phyloP scores from a whole-genome alignment of 1,139 yeast genomes.

The Candida sojae region DNA sequence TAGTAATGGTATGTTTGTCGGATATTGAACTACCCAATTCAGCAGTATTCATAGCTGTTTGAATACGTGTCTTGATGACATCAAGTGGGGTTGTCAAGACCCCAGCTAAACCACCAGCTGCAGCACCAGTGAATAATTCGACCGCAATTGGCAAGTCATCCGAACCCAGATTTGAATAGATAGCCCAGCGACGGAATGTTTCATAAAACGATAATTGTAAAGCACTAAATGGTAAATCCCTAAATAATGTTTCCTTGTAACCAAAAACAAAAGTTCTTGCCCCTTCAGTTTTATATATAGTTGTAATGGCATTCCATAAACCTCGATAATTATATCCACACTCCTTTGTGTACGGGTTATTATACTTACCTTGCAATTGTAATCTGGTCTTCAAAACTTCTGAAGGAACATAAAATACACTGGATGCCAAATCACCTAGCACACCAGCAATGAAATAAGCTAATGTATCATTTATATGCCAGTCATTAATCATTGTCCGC shows the following conservation, averaged over 20 bases:
- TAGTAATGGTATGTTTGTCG: slow-evolving; percentile 9
- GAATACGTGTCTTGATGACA: slow-evolving; percentile 91
- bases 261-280: slow-evolving; percentile 78
- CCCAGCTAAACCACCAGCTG: slow-evolving; percentile 97
- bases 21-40: slow-evolving; percentile 12
- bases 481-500: slow-evolving; percentile 63
- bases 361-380: slow-evolving; percentile 85
- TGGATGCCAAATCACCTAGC: slow-evolving; percentile 86
- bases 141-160: slow-evolving; percentile 55
- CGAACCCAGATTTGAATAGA: slow-evolving; percentile 32
- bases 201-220: slow-evolving; percentile 95
- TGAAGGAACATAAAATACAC: slow-evolving; percentile 93
- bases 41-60: slow-evolving; percentile 51
- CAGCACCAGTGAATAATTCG: slow-evolving; percentile 87
- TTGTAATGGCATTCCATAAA: slow-evolving; percentile 62
- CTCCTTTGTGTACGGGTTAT: slow-evolving; percentile 74
- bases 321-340: slow-evolving; percentile 84
- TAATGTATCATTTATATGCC: slow-evolving; percentile 72
- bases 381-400: slow-evolving; percentile 94
- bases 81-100: slow-evolving; percentile 80
- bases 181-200: slow-evolving; percentile 69
- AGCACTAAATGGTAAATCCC: slow-evolving; percentile 95
- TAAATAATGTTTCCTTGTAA: slow-evolving; percentile 85
- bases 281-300: slow-evolving; percentile 73
- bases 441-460: slow-evolving; percentile 86